Conservation (phyloP, 805 yeast species). For the Wickerhamomyces rabaulensis region DNA sequence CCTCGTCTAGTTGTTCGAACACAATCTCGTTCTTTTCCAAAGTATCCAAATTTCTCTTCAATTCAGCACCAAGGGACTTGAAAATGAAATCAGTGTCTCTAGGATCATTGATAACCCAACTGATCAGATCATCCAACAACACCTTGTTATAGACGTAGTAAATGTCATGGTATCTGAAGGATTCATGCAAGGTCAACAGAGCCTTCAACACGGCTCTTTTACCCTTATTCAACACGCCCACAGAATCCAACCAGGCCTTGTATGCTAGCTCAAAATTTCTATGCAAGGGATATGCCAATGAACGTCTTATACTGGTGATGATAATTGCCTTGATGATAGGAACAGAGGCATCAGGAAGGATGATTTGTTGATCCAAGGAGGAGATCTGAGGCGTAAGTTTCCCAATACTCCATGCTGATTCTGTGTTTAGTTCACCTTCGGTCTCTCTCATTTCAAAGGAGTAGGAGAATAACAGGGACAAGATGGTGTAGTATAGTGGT, state of each 20-base stretch:
- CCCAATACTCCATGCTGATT: slow-evolving; percentile 94
- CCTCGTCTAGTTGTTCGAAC: slow-evolving; percentile 47
- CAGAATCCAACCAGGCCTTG: slow-evolving; percentile 73
- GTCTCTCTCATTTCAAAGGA: slow-evolving; percentile 73
- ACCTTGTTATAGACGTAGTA: slow-evolving; percentile 81
- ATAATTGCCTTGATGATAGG: slow-evolving; percentile 46
- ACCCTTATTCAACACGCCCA: slow-evolving; percentile 61
- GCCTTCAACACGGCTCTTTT: slow-evolving; percentile 57
- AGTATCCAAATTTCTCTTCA: slow-evolving; percentile 36
- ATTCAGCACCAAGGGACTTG: slow-evolving; percentile 61
- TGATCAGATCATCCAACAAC: slow-evolving; percentile 68
- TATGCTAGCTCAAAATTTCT: slow-evolving; percentile 57
- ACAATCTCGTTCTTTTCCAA: slow-evolving; percentile 43
- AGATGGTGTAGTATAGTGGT: slow-evolving; percentile 54
- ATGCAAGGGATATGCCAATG: slow-evolving; percentile 76
- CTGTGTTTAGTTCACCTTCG: slow-evolving; percentile 66
- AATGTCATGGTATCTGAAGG: slow-evolving; percentile 77
- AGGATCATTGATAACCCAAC: slow-evolving; percentile 61
- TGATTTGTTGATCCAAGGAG: slow-evolving; percentile 58
- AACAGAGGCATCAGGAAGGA: slow-evolving; percentile 25
- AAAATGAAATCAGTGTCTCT: slow-evolving; percentile 54
- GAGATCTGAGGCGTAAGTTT: slow-evolving; percentile 76
- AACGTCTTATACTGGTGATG: slow-evolving; percentile 61
- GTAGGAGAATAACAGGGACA: slow-evolving; percentile 67
- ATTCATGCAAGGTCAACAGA: slow-evolving; percentile 57